Conservation (phyloP, 2,329 filamentous ascomycete species). For the Penicillium sp. region DNA sequence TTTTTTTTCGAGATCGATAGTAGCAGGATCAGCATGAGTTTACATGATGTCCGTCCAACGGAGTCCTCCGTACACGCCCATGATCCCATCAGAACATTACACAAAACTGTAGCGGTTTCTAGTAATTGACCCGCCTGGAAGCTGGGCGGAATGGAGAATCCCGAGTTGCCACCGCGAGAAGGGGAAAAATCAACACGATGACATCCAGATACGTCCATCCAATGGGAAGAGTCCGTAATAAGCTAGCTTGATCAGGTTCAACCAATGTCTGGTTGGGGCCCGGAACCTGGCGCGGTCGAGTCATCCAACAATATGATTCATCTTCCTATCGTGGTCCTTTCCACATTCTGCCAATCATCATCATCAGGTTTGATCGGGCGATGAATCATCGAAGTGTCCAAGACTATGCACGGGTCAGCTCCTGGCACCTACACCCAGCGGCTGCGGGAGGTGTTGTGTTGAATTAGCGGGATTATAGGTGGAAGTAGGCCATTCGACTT, state of each 20-base stretch:
- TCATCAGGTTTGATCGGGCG: conserved; percentile 10
- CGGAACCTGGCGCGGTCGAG: background rate
- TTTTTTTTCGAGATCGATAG: conserved; percentile 3
- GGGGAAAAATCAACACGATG: conserved; percentile 11
- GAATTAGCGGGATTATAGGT: background rate
- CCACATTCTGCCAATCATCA: too few relatives aligned
- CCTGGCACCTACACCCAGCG: background rate
- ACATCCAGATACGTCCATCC: conserved; percentile 5
- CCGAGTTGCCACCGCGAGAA: conserved; percentile 23
- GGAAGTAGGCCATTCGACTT: background rate
- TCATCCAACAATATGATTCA: conserved; percentile 27
- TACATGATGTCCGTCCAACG: background rate
- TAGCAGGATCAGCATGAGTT: background rate
- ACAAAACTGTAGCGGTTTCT: background rate
- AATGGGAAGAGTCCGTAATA: conserved; percentile 10
- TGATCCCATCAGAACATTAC: background rate
- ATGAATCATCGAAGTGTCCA: conserved; percentile 21
- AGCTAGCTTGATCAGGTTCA: background rate
- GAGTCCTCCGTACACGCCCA: too few relatives aligned
- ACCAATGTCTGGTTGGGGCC: background rate
- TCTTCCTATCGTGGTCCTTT: background rate
- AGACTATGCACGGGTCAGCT: conserved; percentile 17
- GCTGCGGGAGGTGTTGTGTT: background rate
- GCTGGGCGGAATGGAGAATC: conserved; percentile 17
- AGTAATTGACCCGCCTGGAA: background rate